These are phyloP conservation scores for Colletotrichum somersetense DNA, from an alignment of 2,329 filamentous ascomycete genomes.

Conservation along the genomic window DNA sequence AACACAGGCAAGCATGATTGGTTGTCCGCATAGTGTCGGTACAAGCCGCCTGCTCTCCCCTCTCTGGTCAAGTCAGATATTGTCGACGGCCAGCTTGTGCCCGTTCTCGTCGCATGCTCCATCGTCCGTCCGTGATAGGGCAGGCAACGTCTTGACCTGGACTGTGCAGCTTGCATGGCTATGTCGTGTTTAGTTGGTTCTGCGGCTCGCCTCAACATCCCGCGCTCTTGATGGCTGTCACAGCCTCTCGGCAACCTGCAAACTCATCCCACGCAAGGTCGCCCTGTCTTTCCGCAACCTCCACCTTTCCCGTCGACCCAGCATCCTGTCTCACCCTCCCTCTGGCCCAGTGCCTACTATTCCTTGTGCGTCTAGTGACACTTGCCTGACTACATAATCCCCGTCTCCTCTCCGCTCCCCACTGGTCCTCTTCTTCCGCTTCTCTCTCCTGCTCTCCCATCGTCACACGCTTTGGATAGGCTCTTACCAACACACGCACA, in stretches of 20 bases:
- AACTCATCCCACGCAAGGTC: slow-evolving; percentile 31
- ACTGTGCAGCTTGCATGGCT: not conserved
- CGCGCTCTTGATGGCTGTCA: slow-evolving; percentile 8
- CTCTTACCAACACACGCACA: slow-evolving; percentile 19
- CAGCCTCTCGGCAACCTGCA: slow-evolving; percentile 22
- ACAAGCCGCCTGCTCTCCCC: slow-evolving; percentile 18
- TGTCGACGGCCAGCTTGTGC: not conserved
- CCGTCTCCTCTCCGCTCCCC: slow-evolving; percentile 14
- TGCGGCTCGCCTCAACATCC: slow-evolving; percentile 25
- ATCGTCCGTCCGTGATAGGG: not conserved
- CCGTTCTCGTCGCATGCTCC: slow-evolving; percentile 17
- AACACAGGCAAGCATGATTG: slow-evolving; percentile 19
- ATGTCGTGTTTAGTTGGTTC: slow-evolving; percentile 12
- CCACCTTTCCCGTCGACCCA: slow-evolving; percentile 23
- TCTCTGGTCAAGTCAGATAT: slow-evolving; percentile 1
- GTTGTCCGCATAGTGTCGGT: slow-evolving; percentile 34
- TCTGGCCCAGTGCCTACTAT: slow-evolving; percentile 22
- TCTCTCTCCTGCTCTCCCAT: slow-evolving; percentile 20
- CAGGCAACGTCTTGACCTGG: not conserved
- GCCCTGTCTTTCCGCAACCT: slow-evolving; percentile 28
- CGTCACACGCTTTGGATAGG: slow-evolving; percentile 38
- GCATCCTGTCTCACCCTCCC: slow-evolving; percentile 35
- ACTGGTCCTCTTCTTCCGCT: not conserved
- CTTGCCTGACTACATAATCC: slow-evolving; percentile 37
- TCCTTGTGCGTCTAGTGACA: slow-evolving; percentile 22